Evolutionary conservation across 1,284 basidiomycete genomes (phyloP).

Genomic region (Xerocomus cyaneibrunnescens): DNA sequence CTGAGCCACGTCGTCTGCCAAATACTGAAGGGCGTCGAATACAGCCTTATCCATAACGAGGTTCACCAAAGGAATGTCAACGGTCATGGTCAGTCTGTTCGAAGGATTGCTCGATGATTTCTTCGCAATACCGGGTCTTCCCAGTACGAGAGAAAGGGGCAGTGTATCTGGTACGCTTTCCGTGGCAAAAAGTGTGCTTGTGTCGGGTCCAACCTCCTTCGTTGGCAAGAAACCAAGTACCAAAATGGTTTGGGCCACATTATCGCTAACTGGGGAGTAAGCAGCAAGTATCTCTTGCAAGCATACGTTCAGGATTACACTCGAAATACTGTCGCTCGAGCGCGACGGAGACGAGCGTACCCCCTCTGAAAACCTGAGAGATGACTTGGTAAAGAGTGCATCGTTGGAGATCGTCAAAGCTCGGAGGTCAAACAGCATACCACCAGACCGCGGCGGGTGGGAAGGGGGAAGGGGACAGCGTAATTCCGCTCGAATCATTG

Average conservation of each 20-base stretch:
- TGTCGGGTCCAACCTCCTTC: constrained; percentile 8
- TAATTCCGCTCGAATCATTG: constrained; percentile 61
- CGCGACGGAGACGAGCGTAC: neutral
- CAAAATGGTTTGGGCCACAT: constrained; percentile 26
- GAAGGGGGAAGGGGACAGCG: constrained; percentile 52
- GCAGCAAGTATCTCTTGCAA: constrained; percentile 51
- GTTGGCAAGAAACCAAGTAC: constrained; percentile 27
- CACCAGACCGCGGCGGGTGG: constrained; percentile 56
- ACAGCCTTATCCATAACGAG: constrained; percentile 59
- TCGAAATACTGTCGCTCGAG: constrained; percentile 5
- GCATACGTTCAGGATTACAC: constrained; percentile 19
- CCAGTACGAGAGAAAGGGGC: constrained; percentile 26
- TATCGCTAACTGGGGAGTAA: constrained; percentile 40
- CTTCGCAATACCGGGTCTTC: constrained; percentile 12
- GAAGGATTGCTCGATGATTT: constrained; percentile 13
- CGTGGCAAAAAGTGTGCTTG: constrained; percentile 27
- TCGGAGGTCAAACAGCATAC: constrained; percentile 64
- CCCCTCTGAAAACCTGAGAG: constrained; percentile 43
- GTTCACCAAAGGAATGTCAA: constrained; percentile 67
- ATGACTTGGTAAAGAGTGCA: constrained; percentile 26
- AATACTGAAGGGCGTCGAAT: constrained; percentile 79
- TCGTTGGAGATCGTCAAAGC: constrained; percentile 45
- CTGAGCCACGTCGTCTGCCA: constrained; percentile 81
- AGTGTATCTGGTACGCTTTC: constrained; percentile 17
- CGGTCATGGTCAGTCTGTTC: constrained; percentile 38